Base-by-base conservation (phyloP, 257 asterid species). In the Coffea canephora region DNA sequence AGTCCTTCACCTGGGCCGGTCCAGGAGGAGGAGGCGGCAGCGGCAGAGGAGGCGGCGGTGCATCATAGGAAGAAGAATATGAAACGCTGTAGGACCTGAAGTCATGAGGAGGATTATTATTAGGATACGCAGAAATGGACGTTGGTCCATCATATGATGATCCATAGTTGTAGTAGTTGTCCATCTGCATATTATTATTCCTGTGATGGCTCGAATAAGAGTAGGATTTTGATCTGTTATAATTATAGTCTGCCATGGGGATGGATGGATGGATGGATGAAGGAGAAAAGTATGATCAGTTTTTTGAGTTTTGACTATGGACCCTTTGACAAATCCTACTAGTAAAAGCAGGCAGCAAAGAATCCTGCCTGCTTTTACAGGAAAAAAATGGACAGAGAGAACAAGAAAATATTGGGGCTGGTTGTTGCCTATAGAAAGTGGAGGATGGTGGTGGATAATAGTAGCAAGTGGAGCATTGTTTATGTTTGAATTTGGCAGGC, bases 21-120 rank as follows among this genome's bases (percentile, higher is more conserved):
- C 76, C 79, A 48, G 65, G 84, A 8, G 80, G 71, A 7, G 79
- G 77, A 0, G 77, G 83, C 13, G 79, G 87, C 7, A 79, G 80
- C 0, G 82, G 83, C 10, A 69, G 79, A 2, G 48, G 73, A 15
- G n/a, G 77, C 3, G 34, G 68, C 2, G 88, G 73, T 19, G 76
- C 75, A 52, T 66, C 80, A 69, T 77, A 57, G 27, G 65, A 79
- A 25, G 83, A 79, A 23, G 81, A 43, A 39, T 84, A 83, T 27
- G 97, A 90, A 68, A 80, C 85, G 21, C 91, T 88, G 72, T 90
- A 67, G 6, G 93, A 93, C 89, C 92, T 81, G 84, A 90, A 88
- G 78, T 88, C 89, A 5, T 57, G 65, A 57, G 3, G 19, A 52
- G 11, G 57, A 52, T 13, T 13, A 54, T 55, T 2, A 48, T 77